Evolutionary conservation across 495 filamentous ascomycete species (phyloP).

Genomic region (Trichocladium antarcticum): DNA sequence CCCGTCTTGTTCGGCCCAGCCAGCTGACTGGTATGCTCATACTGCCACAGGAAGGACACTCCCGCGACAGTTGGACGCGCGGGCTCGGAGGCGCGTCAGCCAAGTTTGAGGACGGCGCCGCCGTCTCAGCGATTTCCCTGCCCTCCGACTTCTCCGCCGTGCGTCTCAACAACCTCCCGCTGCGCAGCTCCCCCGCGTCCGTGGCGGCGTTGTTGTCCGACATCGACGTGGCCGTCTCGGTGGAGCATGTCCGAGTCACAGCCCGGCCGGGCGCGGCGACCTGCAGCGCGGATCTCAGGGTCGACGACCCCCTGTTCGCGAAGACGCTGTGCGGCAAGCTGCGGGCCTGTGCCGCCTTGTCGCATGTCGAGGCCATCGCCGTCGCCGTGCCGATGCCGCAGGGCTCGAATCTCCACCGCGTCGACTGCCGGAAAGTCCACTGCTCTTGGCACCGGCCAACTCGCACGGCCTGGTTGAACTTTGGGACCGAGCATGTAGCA

Average conservation of each 20-base stretch:
- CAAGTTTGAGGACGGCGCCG: conserved; percentile 23
- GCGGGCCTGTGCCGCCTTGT: neutral
- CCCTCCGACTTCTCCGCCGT: conserved; percentile 24
- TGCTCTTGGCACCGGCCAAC: conserved; percentile 25
- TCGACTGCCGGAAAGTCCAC: conserved; percentile 25
- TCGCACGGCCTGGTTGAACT: conserved; percentile 23
- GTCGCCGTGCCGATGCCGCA: conserved; percentile 12
- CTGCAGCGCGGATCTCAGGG: conserved; percentile 15
- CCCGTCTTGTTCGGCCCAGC: no score
- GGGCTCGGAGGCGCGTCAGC: conserved; percentile 20
- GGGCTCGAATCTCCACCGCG: conserved; percentile 12
- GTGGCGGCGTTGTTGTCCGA: conserved; percentile 10
- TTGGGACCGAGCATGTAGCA: conserved; percentile 10
- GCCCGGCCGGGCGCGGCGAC: neutral
- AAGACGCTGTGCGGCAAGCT: conserved; percentile 3
- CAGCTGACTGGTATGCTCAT: no score
- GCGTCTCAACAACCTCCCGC: conserved; percentile 20
- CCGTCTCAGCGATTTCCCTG: conserved; percentile 15
- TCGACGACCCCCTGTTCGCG: conserved; percentile 20
- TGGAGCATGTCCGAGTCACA: conserved; percentile 7
- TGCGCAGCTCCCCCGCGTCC: conserved; percentile 6
- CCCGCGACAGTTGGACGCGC: conserved; percentile 12
- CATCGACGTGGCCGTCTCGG: neutral
- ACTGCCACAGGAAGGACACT: neutral
- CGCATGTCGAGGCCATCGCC: conserved; percentile 1